These are phyloP conservation scores for Sporothrix protearum DNA, from an alignment of 2,329 filamentous ascomycete species.

Conservation along the genomic window DNA sequence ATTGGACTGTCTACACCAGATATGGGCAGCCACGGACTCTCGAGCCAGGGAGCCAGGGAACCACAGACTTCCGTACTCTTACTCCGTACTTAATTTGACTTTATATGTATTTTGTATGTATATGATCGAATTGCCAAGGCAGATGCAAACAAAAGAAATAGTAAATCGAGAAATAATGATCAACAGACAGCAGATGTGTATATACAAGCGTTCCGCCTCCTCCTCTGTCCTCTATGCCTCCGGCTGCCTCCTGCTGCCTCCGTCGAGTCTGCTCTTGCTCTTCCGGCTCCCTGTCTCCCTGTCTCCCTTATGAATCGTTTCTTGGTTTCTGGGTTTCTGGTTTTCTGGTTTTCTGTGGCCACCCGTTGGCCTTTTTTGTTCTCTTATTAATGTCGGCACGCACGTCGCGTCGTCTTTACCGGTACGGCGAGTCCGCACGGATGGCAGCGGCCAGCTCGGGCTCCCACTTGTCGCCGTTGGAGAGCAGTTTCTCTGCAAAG, in stretches of 20 bases:
- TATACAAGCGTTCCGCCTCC: constrained; percentile 17
- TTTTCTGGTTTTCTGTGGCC: neutral
- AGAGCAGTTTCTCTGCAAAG: constrained; percentile 68
- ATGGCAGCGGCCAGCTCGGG: constrained; percentile 90
- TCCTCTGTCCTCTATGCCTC: too few relatives aligned
- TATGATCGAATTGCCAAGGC: neutral
- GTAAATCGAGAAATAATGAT: neutral
- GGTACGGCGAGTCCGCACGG: constrained; percentile 88
- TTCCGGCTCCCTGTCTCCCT: neutral
- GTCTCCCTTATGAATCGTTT: too few relatives aligned
- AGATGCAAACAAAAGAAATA: neutral
- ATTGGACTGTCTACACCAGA: too few relatives aligned
- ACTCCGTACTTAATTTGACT: neutral
- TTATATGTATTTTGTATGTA: too few relatives aligned
- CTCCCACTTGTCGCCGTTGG: constrained; percentile 96
- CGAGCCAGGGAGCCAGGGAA: too few relatives aligned
- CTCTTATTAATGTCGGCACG: neutral
- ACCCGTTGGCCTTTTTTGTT: neutral
- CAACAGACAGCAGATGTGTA: constrained; percentile 15
- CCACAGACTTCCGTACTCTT: too few relatives aligned
- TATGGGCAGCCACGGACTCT: too few relatives aligned
- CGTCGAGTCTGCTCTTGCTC: neutral
- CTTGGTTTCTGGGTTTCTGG: too few relatives aligned
- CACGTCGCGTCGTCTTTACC: constrained; percentile 48
- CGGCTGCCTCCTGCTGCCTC: neutral